phyloP scores from a whole-genome alignment of 768 basidiomycete genomes.

The Hemileccinum rubropunctum region DNA sequence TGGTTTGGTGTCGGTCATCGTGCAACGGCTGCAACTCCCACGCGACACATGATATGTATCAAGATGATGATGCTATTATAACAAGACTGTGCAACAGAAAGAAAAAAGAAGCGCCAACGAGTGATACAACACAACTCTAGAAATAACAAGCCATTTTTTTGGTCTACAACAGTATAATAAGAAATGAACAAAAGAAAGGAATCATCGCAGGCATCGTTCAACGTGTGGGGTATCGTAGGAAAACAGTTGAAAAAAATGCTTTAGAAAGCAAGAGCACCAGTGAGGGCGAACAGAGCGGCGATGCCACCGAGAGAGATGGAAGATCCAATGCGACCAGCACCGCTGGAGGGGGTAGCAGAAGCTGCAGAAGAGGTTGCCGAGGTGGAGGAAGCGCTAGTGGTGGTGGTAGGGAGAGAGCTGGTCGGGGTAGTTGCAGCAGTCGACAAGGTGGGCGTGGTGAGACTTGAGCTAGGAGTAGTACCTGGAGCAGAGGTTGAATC shows the following conservation, averaged over 20 bases:
- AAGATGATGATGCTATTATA: background rate
- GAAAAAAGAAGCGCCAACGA: too few species aligned
- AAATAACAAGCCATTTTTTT: background rate
- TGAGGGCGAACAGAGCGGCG: constrained; percentile 20
- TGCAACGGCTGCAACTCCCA: constrained; percentile 4
- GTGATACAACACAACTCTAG: constrained; percentile 22
- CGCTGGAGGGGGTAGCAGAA: constrained; percentile 15
- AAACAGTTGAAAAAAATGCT: background rate
- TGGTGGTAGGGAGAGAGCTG: constrained; percentile 26
- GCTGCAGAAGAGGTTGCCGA: constrained; percentile 5
- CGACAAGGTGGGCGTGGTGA: constrained; percentile 30
- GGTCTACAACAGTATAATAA: constrained; percentile 7
- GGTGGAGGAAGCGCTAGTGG: constrained; percentile 10
- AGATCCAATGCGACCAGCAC: constrained; percentile 22
- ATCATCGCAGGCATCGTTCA: constrained; percentile 7
- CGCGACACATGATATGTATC: background rate
- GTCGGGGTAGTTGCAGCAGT: constrained; percentile 29
- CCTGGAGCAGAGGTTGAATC: constrained; percentile 2
- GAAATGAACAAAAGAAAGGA: background rate
- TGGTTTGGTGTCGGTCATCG: constrained; percentile 15
- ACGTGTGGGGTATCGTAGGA: constrained; percentile 1
- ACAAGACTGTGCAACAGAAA: background rate
- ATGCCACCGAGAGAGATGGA: constrained; percentile 19
- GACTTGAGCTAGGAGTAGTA: constrained; percentile 3
- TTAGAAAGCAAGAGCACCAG: constrained; percentile 22